A percentile compares a stretch with the other conserved stretches of the same genome.
Evolutionary conservation across 2,329 filamentous ascomycete genomes (phyloP).

Genomic region (Cryphonectria japonica): DNA sequence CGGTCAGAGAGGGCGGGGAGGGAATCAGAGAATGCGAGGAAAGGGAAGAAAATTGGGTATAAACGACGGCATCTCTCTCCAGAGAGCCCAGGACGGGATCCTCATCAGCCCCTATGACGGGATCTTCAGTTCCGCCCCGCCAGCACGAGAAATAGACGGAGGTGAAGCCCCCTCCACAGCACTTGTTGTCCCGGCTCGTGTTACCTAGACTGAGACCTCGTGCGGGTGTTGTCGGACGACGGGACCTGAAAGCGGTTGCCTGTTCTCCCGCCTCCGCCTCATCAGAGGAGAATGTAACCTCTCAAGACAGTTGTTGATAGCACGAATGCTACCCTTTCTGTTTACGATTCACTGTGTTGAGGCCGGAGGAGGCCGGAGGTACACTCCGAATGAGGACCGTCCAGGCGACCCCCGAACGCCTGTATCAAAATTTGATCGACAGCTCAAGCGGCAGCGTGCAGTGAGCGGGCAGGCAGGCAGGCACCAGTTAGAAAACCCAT

Average conservation of each 20-base stretch:
- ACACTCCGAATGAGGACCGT: not conserved
- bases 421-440: not conserved
- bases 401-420: not conserved
- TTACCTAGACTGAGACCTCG: not conserved
- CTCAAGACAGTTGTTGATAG: not conserved
- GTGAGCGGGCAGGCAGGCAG: not conserved
- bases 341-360: not conserved
- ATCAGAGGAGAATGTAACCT: not conserved
- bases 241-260: not conserved
- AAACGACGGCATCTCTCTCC: not conserved
- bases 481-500: not conserved
- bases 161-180: not conserved
- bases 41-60: not conserved
- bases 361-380: not conserved
- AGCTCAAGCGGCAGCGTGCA: not conserved
- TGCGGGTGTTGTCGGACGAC: not conserved
- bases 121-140: not conserved
- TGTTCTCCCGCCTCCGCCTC: not conserved
- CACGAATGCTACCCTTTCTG: not conserved
- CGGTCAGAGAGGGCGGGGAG: not conserved
- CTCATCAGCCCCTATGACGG: not conserved
- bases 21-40: not conserved
- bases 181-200: not conserved
- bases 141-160: not conserved
- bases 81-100: not conserved